A percentile compares a stretch with the other conserved stretches of the same genome.
These are phyloP conservation scores for Tubosaeta sp. DNA, from an alignment of 768 basidiomycete genomes.

Conservation along the genomic window DNA sequence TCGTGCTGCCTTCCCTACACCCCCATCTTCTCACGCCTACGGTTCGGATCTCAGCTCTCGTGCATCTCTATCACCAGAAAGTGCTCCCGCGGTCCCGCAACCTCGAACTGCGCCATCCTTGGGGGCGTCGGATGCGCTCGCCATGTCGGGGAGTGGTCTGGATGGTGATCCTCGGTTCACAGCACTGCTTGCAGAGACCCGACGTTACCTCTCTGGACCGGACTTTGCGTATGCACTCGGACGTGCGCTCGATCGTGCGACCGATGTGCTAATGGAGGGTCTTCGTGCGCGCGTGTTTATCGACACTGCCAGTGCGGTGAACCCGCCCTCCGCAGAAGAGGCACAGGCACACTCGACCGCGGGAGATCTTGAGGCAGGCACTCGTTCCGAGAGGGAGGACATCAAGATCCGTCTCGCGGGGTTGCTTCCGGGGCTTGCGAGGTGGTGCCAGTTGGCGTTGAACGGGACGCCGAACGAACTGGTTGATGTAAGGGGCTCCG, in stretches of 20 bases:
- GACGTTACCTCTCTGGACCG: constrained; percentile 52
- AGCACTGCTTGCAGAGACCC: constrained; percentile 66
- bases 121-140: not conserved
- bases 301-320: constrained; percentile 18
- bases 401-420: constrained; percentile 68
- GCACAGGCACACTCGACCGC: constrained; percentile 7
- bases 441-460: constrained; percentile 71
- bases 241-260: constrained; percentile 67
- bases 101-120: not conserved
- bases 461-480: constrained; percentile 73
- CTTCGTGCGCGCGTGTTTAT: constrained; percentile 65
- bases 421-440: constrained; percentile 72
- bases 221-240: constrained; percentile 73
- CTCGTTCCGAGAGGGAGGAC: constrained; percentile 27
- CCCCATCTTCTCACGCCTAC: constrained; percentile 14
- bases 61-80: constrained; percentile 24
- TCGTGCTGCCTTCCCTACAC: constrained; percentile 17
- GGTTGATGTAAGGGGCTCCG: constrained; percentile 63
- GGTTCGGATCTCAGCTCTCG: constrained; percentile 19
- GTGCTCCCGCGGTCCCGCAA: constrained; percentile 20
- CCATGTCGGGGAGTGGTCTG: constrained; percentile 4
- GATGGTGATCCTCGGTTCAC: constrained; percentile 42
- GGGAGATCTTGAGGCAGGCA: constrained; percentile 17
- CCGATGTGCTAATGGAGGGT: constrained; percentile 56
- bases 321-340: constrained; percentile 4